phyloP scores from a whole-genome alignment of 306 rosid genomes.

The Cucumis cinereus region DNA sequence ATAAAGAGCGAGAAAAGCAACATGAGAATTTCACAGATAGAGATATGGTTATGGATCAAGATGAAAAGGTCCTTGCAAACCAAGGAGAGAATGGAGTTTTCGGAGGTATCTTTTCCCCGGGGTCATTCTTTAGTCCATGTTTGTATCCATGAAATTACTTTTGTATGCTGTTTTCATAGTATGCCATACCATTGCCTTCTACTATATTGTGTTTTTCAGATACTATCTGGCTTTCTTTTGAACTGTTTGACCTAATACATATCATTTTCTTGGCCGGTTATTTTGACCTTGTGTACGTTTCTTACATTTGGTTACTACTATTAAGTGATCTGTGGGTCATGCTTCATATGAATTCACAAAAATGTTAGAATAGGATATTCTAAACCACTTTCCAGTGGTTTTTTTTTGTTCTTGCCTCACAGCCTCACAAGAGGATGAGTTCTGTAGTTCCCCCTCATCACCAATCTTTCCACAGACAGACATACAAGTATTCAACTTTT shows the following conservation, averaged over 20 bases:
- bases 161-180: background rate
- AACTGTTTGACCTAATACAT: background rate
- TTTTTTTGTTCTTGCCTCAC: background rate
- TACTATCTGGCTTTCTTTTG: background rate
- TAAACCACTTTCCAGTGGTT: background rate
- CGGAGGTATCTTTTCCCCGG: slow-evolving; percentile 13
- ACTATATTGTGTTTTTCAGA: background rate
- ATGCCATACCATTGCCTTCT: background rate
- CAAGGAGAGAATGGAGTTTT: slow-evolving; percentile 26
- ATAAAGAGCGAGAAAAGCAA: slow-evolving; percentile 42
- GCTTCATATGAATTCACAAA: background rate
- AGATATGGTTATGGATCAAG: slow-evolving; percentile 25
- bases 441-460: background rate
- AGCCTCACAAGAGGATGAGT: background rate
- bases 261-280: background rate
- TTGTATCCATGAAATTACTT: background rate
- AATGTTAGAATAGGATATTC: background rate
- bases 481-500: background rate
- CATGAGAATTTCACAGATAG: slow-evolving; percentile 21
- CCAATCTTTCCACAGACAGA: background rate
- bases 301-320: background rate
- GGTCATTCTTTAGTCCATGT: background rate
- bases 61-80: slow-evolving; percentile 24
- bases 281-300: background rate
- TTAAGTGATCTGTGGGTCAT: background rate